Evolutionary conservation across 2,329 filamentous ascomycete species (phyloP).

Genomic region (Pseudogymnoascus sp.): DNA sequence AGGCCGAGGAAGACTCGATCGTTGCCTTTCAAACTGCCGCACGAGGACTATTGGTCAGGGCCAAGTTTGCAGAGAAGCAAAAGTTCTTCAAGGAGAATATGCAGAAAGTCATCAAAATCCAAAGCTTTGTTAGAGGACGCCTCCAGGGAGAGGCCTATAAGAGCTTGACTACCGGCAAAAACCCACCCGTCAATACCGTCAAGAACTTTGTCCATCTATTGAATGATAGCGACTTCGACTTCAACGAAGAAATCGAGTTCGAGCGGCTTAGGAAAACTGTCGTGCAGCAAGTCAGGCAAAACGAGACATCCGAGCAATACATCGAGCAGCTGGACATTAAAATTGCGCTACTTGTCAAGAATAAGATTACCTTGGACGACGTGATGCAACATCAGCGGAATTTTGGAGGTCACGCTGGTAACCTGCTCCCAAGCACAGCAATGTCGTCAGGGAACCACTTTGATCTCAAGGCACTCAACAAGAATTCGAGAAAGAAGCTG

Average conservation of each 20-base stretch:
- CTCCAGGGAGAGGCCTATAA: constrained; percentile 98
- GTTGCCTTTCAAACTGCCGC: constrained; percentile 67
- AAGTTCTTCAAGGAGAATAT: constrained; percentile 92
- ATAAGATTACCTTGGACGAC: constrained; percentile 98
- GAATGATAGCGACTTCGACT: constrained; percentile 97
- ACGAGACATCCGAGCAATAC: constrained; percentile 95
- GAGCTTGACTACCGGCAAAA: constrained; percentile 90
- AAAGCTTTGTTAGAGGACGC: constrained; percentile 90
- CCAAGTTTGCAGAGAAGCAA: constrained; percentile 74
- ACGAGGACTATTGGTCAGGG: constrained; percentile 66
- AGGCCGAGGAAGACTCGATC: constrained; percentile 74
- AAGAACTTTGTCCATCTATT: constrained; percentile 97
- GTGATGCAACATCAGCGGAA: constrained; percentile 96
- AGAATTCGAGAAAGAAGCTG: constrained; percentile 88
- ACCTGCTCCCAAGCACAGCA: constrained; percentile 77
- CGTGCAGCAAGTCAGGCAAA: constrained; percentile 93
- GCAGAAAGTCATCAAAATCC: constrained; percentile 97
- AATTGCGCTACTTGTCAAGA: constrained; percentile 95
- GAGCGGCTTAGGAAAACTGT: constrained; percentile 92
- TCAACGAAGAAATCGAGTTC: constrained; percentile 97
- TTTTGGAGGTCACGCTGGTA: constrained; percentile 82
- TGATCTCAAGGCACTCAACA: constrained; percentile 95
- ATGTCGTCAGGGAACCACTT: constrained; percentile 87
- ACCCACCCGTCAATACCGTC: constrained; percentile 90
- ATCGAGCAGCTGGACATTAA: constrained; percentile 99